Evolutionary conservation across 148 eudicot genomes (phyloP), one percentile per base, ranked within the genome.

Genomic region (Hydrangea macrophylla): DNA sequence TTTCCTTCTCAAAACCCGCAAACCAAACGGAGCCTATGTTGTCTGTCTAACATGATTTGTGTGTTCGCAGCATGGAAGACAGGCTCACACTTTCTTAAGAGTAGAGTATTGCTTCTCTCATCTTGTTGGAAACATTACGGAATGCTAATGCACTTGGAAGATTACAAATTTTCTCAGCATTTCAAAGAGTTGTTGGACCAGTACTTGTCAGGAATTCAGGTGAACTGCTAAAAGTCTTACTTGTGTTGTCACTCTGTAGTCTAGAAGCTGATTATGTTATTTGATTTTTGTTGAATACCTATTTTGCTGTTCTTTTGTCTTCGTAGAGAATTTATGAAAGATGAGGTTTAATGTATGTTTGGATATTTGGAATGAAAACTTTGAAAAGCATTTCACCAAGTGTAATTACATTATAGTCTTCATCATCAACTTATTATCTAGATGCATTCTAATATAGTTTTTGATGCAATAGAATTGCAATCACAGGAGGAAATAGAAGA

Each of bases 111-210:
- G 63, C 82, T 90, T 45, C 84, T 90, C 68, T 80, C 87, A 60
- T 90, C 96, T 70, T 90, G 96, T 72, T 90, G 96, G 96, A 90
- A 80, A 73, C 90, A 90, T 80, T 90, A 88, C 50, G 83, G 91
- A 50, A 63, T 84, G 73, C 80, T 90, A 45, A 67, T 81, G 78
- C 82, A 70, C 66, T 79, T 90, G 76, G 89, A 81, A 81, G 85
- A 88, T 67, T 36, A 40, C 61, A 70, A 65, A 55, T 58, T 78
- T 72, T 58, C 76, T 71, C 78, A 70, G 67, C 83, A 74, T 31
- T 58, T 73, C 64, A 72, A 75, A 51, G 89, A 84, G 64, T 65
- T 82, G 36, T 7, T 86, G 66, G 86, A 88, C 18, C 93, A 90
- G 55, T 90, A 75, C 77, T 57, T 88, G 44, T 88, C 96, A 58